Evolutionary conservation across 169 alveolate genomes (phyloP).

Genomic region (Hepatocystis sp.): DNA sequence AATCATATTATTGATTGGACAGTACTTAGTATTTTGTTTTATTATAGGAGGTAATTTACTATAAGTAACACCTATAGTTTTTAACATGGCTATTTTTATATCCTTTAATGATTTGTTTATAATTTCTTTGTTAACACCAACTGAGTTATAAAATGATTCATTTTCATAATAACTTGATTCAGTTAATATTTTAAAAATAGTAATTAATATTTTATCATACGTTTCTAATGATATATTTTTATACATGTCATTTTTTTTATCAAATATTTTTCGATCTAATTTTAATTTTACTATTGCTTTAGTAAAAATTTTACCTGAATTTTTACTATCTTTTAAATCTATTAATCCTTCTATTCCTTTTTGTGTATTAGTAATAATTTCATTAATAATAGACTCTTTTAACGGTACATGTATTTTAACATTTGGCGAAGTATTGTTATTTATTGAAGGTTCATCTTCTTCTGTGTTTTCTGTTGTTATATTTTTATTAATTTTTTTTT

Average conservation of each 20-base stretch:
- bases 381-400: conserved; percentile 23
- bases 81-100: conserved; percentile 28
- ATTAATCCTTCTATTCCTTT: conserved; percentile 30
- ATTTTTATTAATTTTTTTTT: neutral
- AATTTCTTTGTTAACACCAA: conserved; percentile 20
- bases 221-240: conserved; percentile 17
- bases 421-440: neutral
- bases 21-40: conserved; percentile 7
- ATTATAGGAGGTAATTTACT: conserved; percentile 49
- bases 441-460: neutral
- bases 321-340: conserved; percentile 1
- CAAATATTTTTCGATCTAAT: neutral
- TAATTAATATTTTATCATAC: conserved; percentile 39
- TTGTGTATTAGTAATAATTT: conserved; percentile 24
- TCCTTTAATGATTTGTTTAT: conserved; percentile 40
- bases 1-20: conserved; percentile 17
- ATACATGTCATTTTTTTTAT: neutral
- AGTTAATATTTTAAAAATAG: conserved; percentile 63
- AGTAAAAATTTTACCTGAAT: neutral
- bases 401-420: conserved; percentile 18
- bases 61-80: conserved; percentile 44
- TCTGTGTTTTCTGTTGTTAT: neutral
- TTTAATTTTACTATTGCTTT: conserved; percentile 21
- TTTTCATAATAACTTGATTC: conserved; percentile 34
- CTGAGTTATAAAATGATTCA: conserved; percentile 22